Percentiles rank a stretch among this genome's conserved stretches.
Evolutionary conservation across 495 filamentous ascomycete species (phyloP).

Genomic region (Podospora anserina): DNA sequence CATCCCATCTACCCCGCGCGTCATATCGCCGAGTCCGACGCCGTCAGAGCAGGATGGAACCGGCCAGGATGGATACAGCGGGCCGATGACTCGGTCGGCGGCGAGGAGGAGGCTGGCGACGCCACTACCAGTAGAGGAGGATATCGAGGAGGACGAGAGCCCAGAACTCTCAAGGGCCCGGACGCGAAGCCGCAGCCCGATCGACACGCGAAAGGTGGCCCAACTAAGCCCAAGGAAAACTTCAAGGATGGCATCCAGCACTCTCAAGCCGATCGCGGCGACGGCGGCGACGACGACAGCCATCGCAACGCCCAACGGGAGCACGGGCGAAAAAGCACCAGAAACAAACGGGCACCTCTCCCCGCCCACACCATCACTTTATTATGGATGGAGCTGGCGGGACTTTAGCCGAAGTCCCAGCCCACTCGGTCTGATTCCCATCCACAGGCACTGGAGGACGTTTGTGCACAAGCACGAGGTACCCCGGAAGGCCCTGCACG

Average conservation of each 20-base stretch:
- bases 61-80: conserved; percentile 52
- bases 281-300: conserved; percentile 4
- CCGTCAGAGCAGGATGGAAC: conserved; percentile 52
- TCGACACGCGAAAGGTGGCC: conserved; percentile 48
- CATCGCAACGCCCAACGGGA: neutral
- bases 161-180: conserved; percentile 45
- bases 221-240: conserved; percentile 41
- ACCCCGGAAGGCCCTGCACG: conserved; percentile 73
- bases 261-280: conserved; percentile 5
- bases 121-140: conserved; percentile 28
- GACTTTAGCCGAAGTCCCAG: conserved; percentile 84
- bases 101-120: conserved; percentile 49
- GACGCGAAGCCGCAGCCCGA: conserved; percentile 51
- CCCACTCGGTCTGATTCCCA: conserved; percentile 90
- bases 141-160: conserved; percentile 27
- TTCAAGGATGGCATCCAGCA: conserved; percentile 17
- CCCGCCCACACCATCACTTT: conserved; percentile 51
- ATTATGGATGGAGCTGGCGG: conserved; percentile 62
- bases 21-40: conserved; percentile 67
- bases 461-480: conserved; percentile 78
- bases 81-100: conserved; percentile 62
- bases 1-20: conserved; percentile 39
- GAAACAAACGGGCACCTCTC: conserved; percentile 66
- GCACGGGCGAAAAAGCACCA: conserved; percentile 24
- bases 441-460: conserved; percentile 71